Evolutionary conservation across 2,329 filamentous ascomycete species (phyloP).

Genomic region (Aspergillus spinulosporus): DNA sequence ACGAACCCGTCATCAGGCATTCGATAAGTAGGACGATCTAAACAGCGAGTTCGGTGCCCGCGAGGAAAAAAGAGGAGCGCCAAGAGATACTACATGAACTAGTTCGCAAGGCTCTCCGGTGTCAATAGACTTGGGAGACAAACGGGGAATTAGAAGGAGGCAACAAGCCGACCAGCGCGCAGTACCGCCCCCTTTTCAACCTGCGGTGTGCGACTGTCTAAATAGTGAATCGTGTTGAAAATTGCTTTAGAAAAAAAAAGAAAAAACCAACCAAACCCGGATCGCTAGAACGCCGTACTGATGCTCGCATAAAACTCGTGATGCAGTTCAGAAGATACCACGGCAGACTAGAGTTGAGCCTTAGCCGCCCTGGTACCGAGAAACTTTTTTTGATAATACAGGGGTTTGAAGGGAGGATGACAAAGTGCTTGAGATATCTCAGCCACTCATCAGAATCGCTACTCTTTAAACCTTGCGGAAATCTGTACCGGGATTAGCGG

Average conservation of each 20-base stretch:
- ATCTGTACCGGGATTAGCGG: conserved; percentile 44
- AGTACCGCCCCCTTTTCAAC: conserved; percentile 38
- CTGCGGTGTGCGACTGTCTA: conserved; percentile 45
- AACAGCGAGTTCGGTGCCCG: conserved; percentile 4
- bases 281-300: conserved; percentile 49
- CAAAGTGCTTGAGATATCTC: conserved; percentile 19
- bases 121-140: conserved; percentile 25
- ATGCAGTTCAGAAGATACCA: conserved; percentile 25
- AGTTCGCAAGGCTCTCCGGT: background rate
- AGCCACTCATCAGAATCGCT: conserved; percentile 10
- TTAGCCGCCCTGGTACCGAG: conserved; percentile 21
- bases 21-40: conserved; percentile 11
- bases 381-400: conserved; percentile 32
- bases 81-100: background rate
- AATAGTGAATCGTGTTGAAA: conserved; percentile 32
- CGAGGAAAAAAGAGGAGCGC: background rate
- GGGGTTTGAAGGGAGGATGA: conserved; percentile 20
- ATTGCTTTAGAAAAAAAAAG: conserved; percentile 17
- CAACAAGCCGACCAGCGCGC: conserved; percentile 46
- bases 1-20: conserved; percentile 10
- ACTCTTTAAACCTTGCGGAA: conserved; percentile 61
- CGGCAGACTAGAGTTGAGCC: conserved; percentile 15
- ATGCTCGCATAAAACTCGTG: conserved; percentile 46
- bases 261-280: conserved; percentile 14
- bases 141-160: conserved; percentile 38